These are phyloP conservation scores for Aristolochia contorta DNA, from an alignment of 164 flowering plant genomes.

Conservation along the genomic window DNA sequence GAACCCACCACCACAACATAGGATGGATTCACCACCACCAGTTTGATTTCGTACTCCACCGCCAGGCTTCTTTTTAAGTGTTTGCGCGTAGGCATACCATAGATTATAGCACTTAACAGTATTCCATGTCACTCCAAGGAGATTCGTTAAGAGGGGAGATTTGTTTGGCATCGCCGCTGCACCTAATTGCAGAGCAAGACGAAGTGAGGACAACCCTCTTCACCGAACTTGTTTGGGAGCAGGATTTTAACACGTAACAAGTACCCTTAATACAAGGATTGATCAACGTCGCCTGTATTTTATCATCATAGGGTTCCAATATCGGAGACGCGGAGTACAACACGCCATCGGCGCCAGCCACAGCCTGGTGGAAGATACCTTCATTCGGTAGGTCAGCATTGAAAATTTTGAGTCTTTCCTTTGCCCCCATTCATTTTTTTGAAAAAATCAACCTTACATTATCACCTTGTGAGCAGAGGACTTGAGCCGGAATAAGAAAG, in stretches of 20 bases:
- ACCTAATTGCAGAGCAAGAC: conserved; percentile 86
- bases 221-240: conserved; percentile 46
- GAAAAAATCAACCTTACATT: conserved; percentile 67
- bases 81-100: conserved; percentile 80
- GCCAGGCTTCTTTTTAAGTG: conserved; percentile 54
- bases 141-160: conserved; percentile 74
- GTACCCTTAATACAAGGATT: conserved; percentile 82
- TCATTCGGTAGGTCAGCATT: conserved; percentile 74
- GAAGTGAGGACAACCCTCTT: conserved; percentile 89
- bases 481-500: conserved; percentile 10
- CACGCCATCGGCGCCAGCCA: conserved; percentile 76
- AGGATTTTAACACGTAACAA: conserved; percentile 64
- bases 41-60: conserved; percentile 40
- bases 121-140: conserved; percentile 85
- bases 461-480: conserved; percentile 13
- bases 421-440: conserved; percentile 67
- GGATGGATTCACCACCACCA: conserved; percentile 77
- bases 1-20: conserved; percentile 49
- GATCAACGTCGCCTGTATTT: conserved; percentile 62
- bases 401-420: conserved; percentile 64
- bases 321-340: conserved; percentile 96
- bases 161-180: conserved; percentile 47
- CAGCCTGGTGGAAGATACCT: conserved; percentile 78
- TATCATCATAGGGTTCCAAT: conserved; percentile 49
- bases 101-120: conserved; percentile 64